Base-by-base conservation (phyloP, 2,329 filamentous ascomycete genomes). In the Sporothrix brunneoviolacea region DNA sequence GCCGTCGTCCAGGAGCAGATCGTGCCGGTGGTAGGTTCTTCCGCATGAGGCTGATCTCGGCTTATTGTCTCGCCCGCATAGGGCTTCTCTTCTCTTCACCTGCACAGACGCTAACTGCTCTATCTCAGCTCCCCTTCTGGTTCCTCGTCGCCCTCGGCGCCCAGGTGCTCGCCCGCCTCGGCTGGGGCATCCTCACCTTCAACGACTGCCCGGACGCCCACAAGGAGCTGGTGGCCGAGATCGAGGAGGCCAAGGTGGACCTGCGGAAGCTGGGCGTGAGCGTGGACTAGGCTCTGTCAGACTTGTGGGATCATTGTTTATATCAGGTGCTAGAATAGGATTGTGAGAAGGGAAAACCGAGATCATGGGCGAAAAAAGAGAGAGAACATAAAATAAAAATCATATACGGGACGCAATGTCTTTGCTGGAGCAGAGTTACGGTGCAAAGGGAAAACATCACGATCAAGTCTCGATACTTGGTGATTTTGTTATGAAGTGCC, bases 191-290 rank as follows among this genome's bases (percentile, higher is more conserved):
- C 61, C 77, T 95, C 65, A 95, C 89, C 51, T 98, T 98, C 79
- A 93, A 95, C 75, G 91, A 97, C 69, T 89, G 94, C 43, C 91
- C 91, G 49, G 80, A 88, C 55, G 93, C 93, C 47, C 86, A 97
- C 70, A 81, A 84, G 65, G 91, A 96, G 71, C 74, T 98, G 61
- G 89, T 93, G 77, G 75, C 72, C 61, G 87, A 97, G 71, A 93
- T 94, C 64, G 78, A 88, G 56, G 60, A 83, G 67, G 88, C 88
- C 56, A 84, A 86, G 72, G 72, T 71, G 55, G 88, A 94, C 60
- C 70, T 94, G 66, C 79, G 80, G 64, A 74, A 74, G 53, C 80
- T 85, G 66, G 88, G 88, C 8, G 87, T 94, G 36, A 82, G 86
- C 58, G 84, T 91, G 54, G 86, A 95, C 74, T 84, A 74, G 71